Evolutionary conservation across 768 basidiomycete genomes (phyloP), one percentile per base, ranked within the genome.

Genomic region (Tricholoma sp.): DNA sequence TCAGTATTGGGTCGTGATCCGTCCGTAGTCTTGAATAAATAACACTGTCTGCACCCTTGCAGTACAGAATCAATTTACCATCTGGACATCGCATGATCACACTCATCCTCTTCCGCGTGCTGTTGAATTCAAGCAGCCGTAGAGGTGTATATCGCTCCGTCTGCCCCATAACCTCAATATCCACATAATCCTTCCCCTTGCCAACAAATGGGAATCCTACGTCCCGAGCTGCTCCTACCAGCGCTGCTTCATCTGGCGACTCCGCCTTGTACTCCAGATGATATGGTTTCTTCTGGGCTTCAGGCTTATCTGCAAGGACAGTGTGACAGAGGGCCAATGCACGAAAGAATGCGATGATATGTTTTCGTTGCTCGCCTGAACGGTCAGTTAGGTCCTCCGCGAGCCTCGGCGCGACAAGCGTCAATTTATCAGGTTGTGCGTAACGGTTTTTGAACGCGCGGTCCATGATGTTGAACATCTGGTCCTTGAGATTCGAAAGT

Each of bases 31-130:
- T 84, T 61, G 86, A 85, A 66, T 95, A 96, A 63, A 98, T 89
- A 64, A 98, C 94, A 61, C 85, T 89, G 70, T 98, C 96, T 12
- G 96, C 96, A n/a, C 96, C 96, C 72, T 98, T 98, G 81, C 88
- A 90, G 67, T 94, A 96, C 57, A 98, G 72, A 28, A 94, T 75
- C 58, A 97, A 74, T 63, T 79, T 76, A 15, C 93, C 92, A 55
- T 93, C 89, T 0, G 96, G 91, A 52, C 81, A 81, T 28, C 96
- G 89, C 44, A 93, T 84, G 57, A 98, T 74, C 45, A 93, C 90
- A 67, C 90, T 94, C 96, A 98, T 98, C 56, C 96, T 80, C 75
- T 98, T 99, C 59, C 96, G 78, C 47, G 94, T 86, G 63, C 86
- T 89, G 76, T 89, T 95, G 80, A 99, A 99, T 68, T 98, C 96